A percentile compares a stretch with the other conserved stretches of the same genome.
Conservation (phyloP, 495 filamentous ascomycete genomes). For the Neurospora sp. region DNA sequence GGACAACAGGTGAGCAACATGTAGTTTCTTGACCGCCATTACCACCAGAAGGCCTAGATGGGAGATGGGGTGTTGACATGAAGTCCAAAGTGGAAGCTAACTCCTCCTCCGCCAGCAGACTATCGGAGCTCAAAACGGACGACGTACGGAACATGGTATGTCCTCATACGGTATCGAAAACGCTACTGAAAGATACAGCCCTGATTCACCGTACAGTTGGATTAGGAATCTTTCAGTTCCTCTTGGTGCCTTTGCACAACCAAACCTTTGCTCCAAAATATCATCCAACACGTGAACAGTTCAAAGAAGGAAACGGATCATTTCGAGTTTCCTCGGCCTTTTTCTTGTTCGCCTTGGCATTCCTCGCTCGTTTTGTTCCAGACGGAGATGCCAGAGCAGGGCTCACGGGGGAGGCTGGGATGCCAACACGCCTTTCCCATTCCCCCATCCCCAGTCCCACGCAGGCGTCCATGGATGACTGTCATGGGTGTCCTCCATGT, state of each 20-base stretch:
- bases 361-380: background rate
- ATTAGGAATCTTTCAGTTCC: background rate
- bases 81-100: background rate
- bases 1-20: background rate
- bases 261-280: background rate
- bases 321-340: background rate
- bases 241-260: background rate
- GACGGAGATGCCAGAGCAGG: background rate
- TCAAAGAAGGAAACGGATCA: background rate
- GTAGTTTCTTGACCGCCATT: background rate
- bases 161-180: background rate
- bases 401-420: background rate
- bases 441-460: constrained; percentile 4
- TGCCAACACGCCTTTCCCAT: constrained; percentile 4
- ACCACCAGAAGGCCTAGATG: background rate
- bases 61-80: background rate
- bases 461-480: constrained; percentile 10
- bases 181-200: background rate
- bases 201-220: background rate
- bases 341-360: background rate
- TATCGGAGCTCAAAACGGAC: background rate
- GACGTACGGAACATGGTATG: background rate
- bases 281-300: background rate
- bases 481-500: constrained; percentile 15
- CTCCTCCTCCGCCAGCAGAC: background rate